Base-by-base conservation (phyloP, 495 filamentous ascomycete species). In the Choiromyces venosus region DNA sequence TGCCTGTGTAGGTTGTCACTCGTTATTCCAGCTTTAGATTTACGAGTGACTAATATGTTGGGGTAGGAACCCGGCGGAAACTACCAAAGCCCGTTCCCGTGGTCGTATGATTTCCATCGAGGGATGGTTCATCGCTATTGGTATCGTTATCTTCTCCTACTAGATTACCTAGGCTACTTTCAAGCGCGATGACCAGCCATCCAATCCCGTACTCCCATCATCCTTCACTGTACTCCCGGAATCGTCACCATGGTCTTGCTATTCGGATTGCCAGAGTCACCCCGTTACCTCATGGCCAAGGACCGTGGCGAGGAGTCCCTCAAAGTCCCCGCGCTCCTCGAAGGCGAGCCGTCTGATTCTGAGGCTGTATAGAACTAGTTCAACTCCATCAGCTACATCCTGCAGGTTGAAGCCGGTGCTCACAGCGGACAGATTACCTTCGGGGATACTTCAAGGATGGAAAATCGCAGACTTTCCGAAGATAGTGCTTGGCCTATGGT, bases 161-260 rank as follows among this genome's bases (percentile, higher is more conserved):
- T 90, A 88, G 88, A 82, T 89, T 72, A 86, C 86, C 29, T 89
- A 88, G 73, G 86, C 87, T 56, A 75, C 89, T 64, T 83, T 86
- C 18, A 87, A 85, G 70, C 80, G 88, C 74, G 77, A 87, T 68
- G 78, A 85, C 12, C 89, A 5, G 87, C 86, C 1, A 86, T 87
- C 73, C 86, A 87, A 73, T 85, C 84, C 71, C 78, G 87, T 46
- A 87, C 87, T 10, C 87, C 87, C 6, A 72, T 89, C 1, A 68
- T 87, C 18, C 82, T 89, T 10, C 84, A 84, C 21, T 42, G 80
- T 8, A 82, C 82, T 40, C 87, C 88, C 81, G 86, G 82, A 72
- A 19, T 81, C 52, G 69, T 83, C 16, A 79, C 83, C 37, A 81
- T 83, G 68, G 40, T 75, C 61, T 82, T 82, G 33, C 71, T 83